These are phyloP conservation scores for Wickerhamiella cacticola DNA, from an alignment of 805 yeast genomes.

Conservation along the genomic window DNA sequence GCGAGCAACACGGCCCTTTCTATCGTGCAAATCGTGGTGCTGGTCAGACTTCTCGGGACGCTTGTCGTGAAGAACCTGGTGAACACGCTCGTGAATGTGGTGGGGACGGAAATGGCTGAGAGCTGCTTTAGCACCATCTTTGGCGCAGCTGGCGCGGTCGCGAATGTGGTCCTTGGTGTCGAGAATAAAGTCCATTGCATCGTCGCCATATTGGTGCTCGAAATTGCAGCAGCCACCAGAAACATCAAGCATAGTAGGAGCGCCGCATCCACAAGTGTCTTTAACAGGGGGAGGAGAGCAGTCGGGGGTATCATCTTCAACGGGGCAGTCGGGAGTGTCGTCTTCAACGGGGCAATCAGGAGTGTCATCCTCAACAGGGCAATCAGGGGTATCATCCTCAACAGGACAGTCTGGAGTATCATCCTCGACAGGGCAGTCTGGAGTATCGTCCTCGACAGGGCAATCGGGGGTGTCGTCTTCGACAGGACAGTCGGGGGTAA, in stretches of 20 bases:
- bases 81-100: constrained; percentile 6
- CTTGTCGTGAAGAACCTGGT: constrained; percentile 9
- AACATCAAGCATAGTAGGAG: background rate
- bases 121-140: constrained; percentile 4
- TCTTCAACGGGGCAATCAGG: constrained; percentile 1
- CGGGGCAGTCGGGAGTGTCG: background rate
- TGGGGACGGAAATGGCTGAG: constrained; percentile 7
- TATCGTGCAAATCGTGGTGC: constrained; percentile 6
- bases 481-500: background rate
- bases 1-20: background rate
- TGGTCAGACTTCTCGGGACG: constrained; percentile 11
- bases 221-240: background rate
- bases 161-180: constrained; percentile 11
- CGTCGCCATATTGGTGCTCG: constrained; percentile 13
- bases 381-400: background rate
- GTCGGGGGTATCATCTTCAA: background rate
- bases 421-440: background rate
- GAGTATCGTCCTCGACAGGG: background rate
- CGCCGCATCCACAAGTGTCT: constrained; percentile 4
- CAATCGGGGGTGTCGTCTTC: constrained; percentile 1
- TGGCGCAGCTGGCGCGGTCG: background rate
- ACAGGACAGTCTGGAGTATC: background rate
- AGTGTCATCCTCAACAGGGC: background rate
- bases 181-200: constrained; percentile 5
- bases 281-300: constrained; percentile 5